These are phyloP conservation scores for Aspergillus fumigatiaffinis DNA, from an alignment of 2,329 filamentous ascomycete species.

Conservation along the genomic window DNA sequence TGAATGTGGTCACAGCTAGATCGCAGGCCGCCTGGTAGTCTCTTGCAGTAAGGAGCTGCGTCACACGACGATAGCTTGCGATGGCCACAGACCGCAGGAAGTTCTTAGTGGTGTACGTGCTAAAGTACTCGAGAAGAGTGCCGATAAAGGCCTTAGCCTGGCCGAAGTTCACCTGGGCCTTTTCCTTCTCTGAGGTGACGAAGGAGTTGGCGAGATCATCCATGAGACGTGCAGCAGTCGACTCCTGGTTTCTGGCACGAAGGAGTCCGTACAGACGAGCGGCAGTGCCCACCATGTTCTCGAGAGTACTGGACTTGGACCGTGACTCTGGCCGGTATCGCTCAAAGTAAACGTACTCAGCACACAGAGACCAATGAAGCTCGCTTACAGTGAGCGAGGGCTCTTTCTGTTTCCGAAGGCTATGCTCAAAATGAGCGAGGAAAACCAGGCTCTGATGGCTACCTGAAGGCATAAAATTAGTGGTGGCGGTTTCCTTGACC, in stretches of 20 bases:
- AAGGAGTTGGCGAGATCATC: slow-evolving; percentile 29
- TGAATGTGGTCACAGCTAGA: slow-evolving; percentile 28
- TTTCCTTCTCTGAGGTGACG: slow-evolving; percentile 24
- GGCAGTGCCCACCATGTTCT: slow-evolving; percentile 30
- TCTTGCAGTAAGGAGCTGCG: slow-evolving; percentile 22
- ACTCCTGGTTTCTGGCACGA: slow-evolving; percentile 15
- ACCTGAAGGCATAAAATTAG: slow-evolving; percentile 25
- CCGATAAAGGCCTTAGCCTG: slow-evolving; percentile 27
- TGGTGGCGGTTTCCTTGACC: slow-evolving; percentile 31
- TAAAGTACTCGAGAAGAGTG: slow-evolving; percentile 29
- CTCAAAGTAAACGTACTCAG: slow-evolving; percentile 37
- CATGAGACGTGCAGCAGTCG: slow-evolving; percentile 21
- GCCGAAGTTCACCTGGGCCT: slow-evolving; percentile 18
- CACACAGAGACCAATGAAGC: slow-evolving; percentile 40
- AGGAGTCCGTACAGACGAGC: slow-evolving; percentile 31
- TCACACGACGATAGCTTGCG: slow-evolving; percentile 24
- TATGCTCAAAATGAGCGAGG: slow-evolving; percentile 43
- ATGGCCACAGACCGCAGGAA: slow-evolving; percentile 35
- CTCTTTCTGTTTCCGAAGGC: slow-evolving; percentile 19
- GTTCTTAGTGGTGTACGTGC: slow-evolving; percentile 24
- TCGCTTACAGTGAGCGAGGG: slow-evolving; percentile 33
- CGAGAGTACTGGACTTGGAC: slow-evolving; percentile 34
- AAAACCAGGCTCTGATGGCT: slow-evolving; percentile 37
- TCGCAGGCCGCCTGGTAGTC: slow-evolving; percentile 27
- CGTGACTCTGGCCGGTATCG: slow-evolving; percentile 33